These are phyloP conservation scores for Conticribra guillardii DNA, from an alignment of 108 stramenopile species.

Conservation along the genomic window DNA sequence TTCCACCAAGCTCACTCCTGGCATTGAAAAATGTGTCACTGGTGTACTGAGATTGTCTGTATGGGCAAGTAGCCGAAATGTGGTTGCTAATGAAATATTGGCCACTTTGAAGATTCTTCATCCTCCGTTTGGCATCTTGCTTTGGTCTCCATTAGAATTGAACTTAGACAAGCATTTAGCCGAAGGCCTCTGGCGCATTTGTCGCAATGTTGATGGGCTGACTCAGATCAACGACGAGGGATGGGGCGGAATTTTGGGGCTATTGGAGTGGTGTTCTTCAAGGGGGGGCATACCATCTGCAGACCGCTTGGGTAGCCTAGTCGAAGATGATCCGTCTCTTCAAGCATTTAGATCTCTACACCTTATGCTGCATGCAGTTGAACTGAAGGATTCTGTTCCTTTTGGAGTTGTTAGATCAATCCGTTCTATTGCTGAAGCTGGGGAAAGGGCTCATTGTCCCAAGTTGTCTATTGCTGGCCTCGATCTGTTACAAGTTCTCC, in stretches of 20 bases:
- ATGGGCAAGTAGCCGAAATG: conserved; percentile 60
- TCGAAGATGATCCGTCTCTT: conserved; percentile 80
- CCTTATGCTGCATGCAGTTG: conserved; percentile 70
- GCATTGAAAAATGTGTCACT: conserved; percentile 80
- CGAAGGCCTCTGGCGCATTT: conserved; percentile 84
- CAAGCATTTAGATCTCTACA: conserved; percentile 84
- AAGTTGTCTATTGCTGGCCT: conserved; percentile 81
- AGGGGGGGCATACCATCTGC: conserved; percentile 54
- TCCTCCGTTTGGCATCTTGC: conserved; percentile 37
- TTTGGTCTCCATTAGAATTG: conserved; percentile 45
- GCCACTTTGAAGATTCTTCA: conserved; percentile 54
- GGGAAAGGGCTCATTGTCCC: conserved; percentile 68
- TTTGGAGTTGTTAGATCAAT: conserved; percentile 52
- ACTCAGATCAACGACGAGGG: conserved; percentile 53
- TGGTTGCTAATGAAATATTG: conserved; percentile 70
- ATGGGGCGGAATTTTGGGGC: conserved; percentile 73
- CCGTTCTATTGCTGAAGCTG: conserved; percentile 60
- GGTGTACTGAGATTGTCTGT: conserved; percentile 71
- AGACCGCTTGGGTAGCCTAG: conserved; percentile 46
- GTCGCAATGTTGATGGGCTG: conserved; percentile 67
- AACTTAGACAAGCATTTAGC: conserved; percentile 74
- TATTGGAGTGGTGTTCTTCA: conserved; percentile 72
- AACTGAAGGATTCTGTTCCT: conserved; percentile 65
- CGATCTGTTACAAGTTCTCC: conserved; percentile 73
- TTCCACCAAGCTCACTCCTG: conserved; percentile 58